Percentiles rank a stretch among this genome's conserved stretches.
Evolutionary conservation across 1,284 basidiomycete species (phyloP).

Genomic region (Kwoniella shivajii): DNA sequence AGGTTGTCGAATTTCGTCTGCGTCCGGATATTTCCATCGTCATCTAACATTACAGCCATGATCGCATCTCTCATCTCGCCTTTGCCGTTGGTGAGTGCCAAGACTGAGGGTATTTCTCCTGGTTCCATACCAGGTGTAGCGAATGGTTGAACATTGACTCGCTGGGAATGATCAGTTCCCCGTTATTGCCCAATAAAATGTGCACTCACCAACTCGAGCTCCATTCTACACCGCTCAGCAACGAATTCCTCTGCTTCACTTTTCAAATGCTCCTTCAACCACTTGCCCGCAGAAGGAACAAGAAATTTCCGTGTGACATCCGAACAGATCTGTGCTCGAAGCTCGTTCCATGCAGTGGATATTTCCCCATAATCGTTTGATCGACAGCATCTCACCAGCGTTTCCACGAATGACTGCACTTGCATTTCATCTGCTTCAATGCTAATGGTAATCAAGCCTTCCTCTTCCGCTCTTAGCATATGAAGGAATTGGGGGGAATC

Average conservation of each 20-base stretch:
- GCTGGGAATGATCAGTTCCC: slow-evolving; percentile 26
- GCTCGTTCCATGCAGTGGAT: slow-evolving; percentile 88
- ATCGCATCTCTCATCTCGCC: slow-evolving; percentile 93
- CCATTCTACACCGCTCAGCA: slow-evolving; percentile 66
- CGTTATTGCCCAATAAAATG: slow-evolving; percentile 8
- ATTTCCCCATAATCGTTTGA: slow-evolving; percentile 85
- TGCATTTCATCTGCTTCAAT: slow-evolving; percentile 69
- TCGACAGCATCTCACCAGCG: slow-evolving; percentile 77
- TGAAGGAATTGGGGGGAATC: slow-evolving; percentile 80
- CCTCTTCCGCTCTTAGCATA: slow-evolving; percentile 87
- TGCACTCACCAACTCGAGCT: slow-evolving; percentile 68
- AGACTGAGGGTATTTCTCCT: slow-evolving; percentile 77
- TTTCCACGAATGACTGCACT: slow-evolving; percentile 64
- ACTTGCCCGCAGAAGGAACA: slow-evolving; percentile 78
- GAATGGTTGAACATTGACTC: slow-evolving; percentile 67
- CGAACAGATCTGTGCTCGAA: slow-evolving; percentile 76
- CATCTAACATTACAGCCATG: slow-evolving; percentile 80
- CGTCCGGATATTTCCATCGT: slow-evolving; percentile 83
- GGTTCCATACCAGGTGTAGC: slow-evolving; percentile 63
- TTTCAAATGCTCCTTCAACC: slow-evolving; percentile 85
- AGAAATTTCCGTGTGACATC: slow-evolving; percentile 73
- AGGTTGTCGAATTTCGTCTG: slow-evolving; percentile 87
- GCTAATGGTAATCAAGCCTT: slow-evolving; percentile 77
- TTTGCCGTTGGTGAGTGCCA: slow-evolving; percentile 92
- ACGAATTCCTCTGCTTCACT: slow-evolving; percentile 88